phyloP scores from a whole-genome alignment of 2,329 filamentous ascomycete species.

The Colletotrichum musicola region DNA sequence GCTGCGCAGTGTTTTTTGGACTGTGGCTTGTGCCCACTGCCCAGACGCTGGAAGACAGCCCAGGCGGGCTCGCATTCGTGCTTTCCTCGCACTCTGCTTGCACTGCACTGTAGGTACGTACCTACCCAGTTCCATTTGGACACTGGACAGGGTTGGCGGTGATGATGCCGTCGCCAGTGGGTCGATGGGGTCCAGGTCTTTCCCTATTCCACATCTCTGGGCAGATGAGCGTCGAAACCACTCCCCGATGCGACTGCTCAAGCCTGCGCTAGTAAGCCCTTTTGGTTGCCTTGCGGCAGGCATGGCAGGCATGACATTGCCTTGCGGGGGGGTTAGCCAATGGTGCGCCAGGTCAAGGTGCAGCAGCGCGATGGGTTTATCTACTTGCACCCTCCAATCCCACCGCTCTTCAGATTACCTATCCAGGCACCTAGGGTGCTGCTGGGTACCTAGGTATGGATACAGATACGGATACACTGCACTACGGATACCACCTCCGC shows the following conservation, averaged over 20 bases:
- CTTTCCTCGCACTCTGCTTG: no score
- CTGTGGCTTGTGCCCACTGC: no score
- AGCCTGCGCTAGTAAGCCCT: conserved; percentile 10
- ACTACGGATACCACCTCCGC: no score
- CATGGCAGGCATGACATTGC: background rate
- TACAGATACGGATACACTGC: no score
- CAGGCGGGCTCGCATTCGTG: no score
- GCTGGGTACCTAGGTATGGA: no score
- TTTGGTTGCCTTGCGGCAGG: conserved; percentile 6
- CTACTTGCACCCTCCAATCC: conserved; percentile 13
- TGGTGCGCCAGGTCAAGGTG: background rate
- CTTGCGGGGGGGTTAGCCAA: conserved; percentile 20
- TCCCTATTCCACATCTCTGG: background rate
- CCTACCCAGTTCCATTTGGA: no score
- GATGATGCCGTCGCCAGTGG: background rate
- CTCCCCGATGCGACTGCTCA: background rate
- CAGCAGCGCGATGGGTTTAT: background rate
- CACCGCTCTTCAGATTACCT: background rate
- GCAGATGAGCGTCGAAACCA: background rate
- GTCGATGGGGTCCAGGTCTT: background rate
- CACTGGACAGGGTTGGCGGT: background rate
- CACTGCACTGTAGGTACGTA: no score
- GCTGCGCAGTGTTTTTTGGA: no score
- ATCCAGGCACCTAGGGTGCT: no score
- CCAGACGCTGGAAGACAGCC: no score